Base-by-base conservation (phyloP, 345 rosid genomes). In the Corchorus olitorius region DNA sequence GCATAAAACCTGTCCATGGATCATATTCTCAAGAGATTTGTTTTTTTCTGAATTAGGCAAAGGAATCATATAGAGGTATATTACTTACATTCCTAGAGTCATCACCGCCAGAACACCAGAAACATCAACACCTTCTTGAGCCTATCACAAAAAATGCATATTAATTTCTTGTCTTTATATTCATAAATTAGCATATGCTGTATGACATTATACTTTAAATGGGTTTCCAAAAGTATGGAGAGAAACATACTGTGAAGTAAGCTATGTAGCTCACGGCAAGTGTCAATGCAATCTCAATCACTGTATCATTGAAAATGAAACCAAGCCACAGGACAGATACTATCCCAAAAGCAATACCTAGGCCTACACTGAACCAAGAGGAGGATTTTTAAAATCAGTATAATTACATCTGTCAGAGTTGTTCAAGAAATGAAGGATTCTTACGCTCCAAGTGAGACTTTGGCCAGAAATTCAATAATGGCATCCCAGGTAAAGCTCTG, bases 91-190 rank as follows among this genome's bases (percentile, higher is more conserved):
- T 89, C 98, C 99, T 85, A 96, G 74, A 67, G 97, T 89, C 98
- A 93, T 96, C 80, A 96, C 99, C 34, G 99, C 88, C 86, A 96
- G 84, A 84, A 96, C 95, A 66, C 99, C 99, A 72, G 99, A 96
- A 79, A 93, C 88, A 75, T 55, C 91, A 75, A 89, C 83, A 64
- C 94, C 97, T 79, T 88, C 93, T 89, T 96, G 98, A 65, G 95
- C 99, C 99, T 96, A 76, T 75, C 77, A 79, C 77, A 86, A 74
- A 76, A 75, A 74, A 80, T 73, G 65, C 37, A 16, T 27, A 66
- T 45, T 20, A 70, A 52, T 15, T 16, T 70, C 22, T 50, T 34
- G 20, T 34, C 59, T 70, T 41, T 15, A 15, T 27, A 10, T 67
- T 69, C 34, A 69, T 50, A 33, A 50, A 50, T 50, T 69, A 35